Evolutionary conservation across 1,139 yeast genomes (phyloP), one percentile per base, ranked within the genome.

Genomic region (Arxiozyma bovina): DNA sequence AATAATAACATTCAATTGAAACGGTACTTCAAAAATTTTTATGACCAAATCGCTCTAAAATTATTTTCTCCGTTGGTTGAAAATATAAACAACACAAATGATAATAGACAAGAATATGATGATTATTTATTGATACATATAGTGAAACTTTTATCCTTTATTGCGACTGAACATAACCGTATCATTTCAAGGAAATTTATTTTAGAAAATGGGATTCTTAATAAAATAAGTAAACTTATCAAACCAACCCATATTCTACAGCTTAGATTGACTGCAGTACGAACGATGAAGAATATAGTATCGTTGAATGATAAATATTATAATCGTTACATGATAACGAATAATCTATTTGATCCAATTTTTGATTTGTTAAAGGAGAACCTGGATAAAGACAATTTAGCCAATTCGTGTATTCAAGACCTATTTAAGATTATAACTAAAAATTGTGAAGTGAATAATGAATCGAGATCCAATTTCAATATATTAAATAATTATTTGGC

Each of bases 401-500:
- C 87, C 1, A 87, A 82, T 63, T 88, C 96, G 0, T 78, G 94
- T 3, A 80, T 94, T 60, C 74, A 90, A 53, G 93, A 87, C 63
- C 74, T 91, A 45, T 72, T 89, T 53, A 85, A 82, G 60, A 69
- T 77, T 3, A 69, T 87, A 1, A 65, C 77, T 8, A 69, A 64
- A 4, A 60, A 62, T 25, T 64, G 66, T 54, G 38, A 53, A 42
- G 57, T 57, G 40, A 38, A 11, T 21, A 38, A 25, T 1, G 42
- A 46, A 15, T 15, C 40, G 1, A 70, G 72, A 48, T 68, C 73
- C 45, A 79, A 79, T 59, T 81, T 73, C 65, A 74, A 74, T 54
- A 57, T 74, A 12, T 62, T 86, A 54, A 80, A 81, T 6, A 73
- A 67, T 42, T 77, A 83, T 64, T 69, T 86, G 45, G 77, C 77